Conservation (phyloP, 768 basidiomycete genomes). For the Lentinula guzmanii region DNA sequence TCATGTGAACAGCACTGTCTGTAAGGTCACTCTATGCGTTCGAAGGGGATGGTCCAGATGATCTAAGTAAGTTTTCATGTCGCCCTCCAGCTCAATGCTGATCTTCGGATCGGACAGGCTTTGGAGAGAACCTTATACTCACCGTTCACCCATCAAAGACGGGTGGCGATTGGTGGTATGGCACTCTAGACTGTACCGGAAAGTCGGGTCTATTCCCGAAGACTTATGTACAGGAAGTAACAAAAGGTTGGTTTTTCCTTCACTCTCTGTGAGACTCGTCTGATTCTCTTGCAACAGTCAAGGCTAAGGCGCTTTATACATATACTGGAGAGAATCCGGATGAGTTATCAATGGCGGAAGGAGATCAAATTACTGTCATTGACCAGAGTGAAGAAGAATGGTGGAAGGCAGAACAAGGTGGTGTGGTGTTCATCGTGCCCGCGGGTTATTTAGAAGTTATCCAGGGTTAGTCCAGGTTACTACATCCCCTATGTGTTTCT, state of each 20-base stretch:
- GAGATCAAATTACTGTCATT: constrained; percentile 71
- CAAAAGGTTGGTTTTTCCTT: constrained; percentile 47
- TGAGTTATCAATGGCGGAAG: constrained; percentile 83
- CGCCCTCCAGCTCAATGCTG: not conserved
- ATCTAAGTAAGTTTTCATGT: constrained; percentile 58
- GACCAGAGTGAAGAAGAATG: constrained; percentile 83
- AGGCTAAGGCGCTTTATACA: constrained; percentile 75
- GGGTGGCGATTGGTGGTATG: constrained; percentile 92
- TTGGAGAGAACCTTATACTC: constrained; percentile 74
- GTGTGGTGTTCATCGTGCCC: constrained; percentile 85
- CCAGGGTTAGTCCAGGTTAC: constrained; percentile 78
- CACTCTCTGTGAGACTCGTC: not conserved
- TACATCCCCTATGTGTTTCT: constrained; percentile 48
- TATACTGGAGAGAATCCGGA: constrained; percentile 69
- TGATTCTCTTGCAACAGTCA: constrained; percentile 28
- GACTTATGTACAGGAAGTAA: constrained; percentile 74
- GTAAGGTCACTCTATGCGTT: constrained; percentile 83
- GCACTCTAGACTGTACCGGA: constrained; percentile 56
- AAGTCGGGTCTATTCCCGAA: constrained; percentile 87
- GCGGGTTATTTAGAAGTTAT: constrained; percentile 83
- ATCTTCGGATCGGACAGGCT: constrained; percentile 40
- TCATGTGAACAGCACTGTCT: constrained; percentile 47
- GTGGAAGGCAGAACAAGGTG: constrained; percentile 93
- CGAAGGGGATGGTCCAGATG: constrained; percentile 81
- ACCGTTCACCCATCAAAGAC: constrained; percentile 81